phyloP scores from a whole-genome alignment of 2,329 filamentous ascomycete genomes.

The Byssothecium circinans region DNA sequence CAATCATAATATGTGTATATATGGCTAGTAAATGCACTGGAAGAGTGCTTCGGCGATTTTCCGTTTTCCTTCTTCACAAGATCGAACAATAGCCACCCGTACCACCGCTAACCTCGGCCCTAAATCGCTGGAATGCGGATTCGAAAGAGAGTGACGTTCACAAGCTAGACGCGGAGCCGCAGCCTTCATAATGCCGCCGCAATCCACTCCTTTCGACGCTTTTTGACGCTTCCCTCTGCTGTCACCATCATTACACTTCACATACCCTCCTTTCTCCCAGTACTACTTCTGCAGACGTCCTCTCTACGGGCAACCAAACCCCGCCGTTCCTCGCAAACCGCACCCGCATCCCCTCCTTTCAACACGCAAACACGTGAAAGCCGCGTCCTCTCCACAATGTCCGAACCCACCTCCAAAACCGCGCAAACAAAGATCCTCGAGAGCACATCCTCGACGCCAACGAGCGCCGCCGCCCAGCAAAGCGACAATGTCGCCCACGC shows the following conservation, averaged over 20 bases:
- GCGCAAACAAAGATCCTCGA: conserved; percentile 39
- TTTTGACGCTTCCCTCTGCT: conserved; percentile 4
- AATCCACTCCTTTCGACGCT: conserved; percentile 10
- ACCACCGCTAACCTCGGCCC: conserved; percentile 29
- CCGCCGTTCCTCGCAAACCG: neutral
- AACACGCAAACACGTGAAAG: conserved; percentile 8
- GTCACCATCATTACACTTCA: no score
- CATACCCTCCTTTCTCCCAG: no score
- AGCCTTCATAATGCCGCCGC: conserved; percentile 26
- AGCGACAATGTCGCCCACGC: conserved; percentile 98
- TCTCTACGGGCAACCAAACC: neutral
- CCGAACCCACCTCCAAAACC: conserved; percentile 30
- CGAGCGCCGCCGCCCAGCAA: conserved; percentile 71
- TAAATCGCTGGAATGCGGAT: conserved; percentile 24
- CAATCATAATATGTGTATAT: no score
- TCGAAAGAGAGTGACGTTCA: conserved; percentile 32
- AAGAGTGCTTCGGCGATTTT: no score
- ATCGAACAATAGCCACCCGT: no score
- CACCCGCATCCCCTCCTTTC: neutral
- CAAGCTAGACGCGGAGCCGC: conserved; percentile 32
- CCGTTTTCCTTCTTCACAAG: no score
- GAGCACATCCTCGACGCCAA: conserved; percentile 43
- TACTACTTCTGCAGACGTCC: no score
- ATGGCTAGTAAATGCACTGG: no score
- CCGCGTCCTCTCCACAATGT: conserved; percentile 23